Base-by-base conservation (phyloP, 495 filamentous ascomycete species). In the Talaromyces stipitatus region DNA sequence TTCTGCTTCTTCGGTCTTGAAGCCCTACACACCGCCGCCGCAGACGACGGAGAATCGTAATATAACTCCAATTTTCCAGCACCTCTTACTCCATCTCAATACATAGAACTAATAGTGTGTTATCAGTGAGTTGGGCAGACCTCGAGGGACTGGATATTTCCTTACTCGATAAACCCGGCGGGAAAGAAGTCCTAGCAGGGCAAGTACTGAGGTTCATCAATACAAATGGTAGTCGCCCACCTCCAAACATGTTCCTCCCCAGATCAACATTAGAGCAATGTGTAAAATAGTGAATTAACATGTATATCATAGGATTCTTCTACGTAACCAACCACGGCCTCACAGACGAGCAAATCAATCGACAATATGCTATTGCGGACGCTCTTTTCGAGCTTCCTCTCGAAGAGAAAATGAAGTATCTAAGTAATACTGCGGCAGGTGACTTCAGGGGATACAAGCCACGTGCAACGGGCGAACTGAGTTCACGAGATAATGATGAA, bases 321-420 rank as follows among this genome's bases (percentile, higher is more conserved):
- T 81, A 82, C 59, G 76, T 84, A 5, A 75, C 68, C 28, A 75
- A 76, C 61, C 77, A 80, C 58, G 81, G 79, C 29, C 75, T 84
- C 50, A 68, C 69, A 24, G 71, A 83, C 54, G 81, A 83, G 36
- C 73, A 82, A 60, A 69, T 85, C 5, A 70, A 77, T 52, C 72
- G 72, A 24, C 82, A 85, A 60, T 85, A 82, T 57, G 77, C 79
- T 33, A 64, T 84, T 1, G 81, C 73, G 16, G 74, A 77, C 47
- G 74, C 75, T 18, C 75, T 83, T 61, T 81, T 83, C 65, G 65
- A 72, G 2, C 73, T 86, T 0, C 80, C 80, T 0, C 63, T 76
- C 8, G 79, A 82, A 22, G 81, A 83, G 63, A 83, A 83, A 54
- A 67, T 74, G 28, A 73, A 77, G 62, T 83, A 79, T 58, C 60